A percentile compares a stretch with the other conserved stretches of the same genome.
phyloP scores from a whole-genome alignment of 2,329 filamentous ascomycete species.

The Xylaria sp. region DNA sequence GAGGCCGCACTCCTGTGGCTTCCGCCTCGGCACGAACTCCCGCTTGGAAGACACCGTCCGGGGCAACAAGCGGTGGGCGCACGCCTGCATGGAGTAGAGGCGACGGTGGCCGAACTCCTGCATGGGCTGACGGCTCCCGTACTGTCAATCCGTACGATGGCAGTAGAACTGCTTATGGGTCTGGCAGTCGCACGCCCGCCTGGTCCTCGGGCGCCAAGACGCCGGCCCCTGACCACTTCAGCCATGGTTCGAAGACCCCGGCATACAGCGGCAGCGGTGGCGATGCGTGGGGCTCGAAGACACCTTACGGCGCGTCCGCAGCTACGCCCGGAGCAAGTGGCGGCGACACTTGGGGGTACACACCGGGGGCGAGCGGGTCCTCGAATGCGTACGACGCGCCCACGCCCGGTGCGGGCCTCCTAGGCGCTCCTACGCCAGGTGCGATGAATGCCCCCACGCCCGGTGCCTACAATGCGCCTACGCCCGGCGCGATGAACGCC shows the following conservation, averaged over 20 bases:
- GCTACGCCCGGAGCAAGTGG: conserved; percentile 62
- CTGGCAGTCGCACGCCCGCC: conserved; percentile 70
- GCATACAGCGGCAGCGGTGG: conserved; percentile 56
- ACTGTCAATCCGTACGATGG: conserved; percentile 74
- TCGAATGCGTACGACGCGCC: conserved; percentile 68
- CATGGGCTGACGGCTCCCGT: conserved; percentile 69
- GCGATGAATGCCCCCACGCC: conserved; percentile 72
- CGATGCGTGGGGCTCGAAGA: conserved; percentile 75
- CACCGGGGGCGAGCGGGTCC: conserved; percentile 50
- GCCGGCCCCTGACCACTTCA: conserved; percentile 65
- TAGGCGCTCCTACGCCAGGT: conserved; percentile 63
- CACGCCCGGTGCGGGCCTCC: conserved; percentile 61
- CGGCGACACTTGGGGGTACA: conserved; percentile 63
- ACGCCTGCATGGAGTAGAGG: conserved; percentile 66
- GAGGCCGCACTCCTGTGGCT: conserved; percentile 70
- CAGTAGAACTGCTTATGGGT: conserved; percentile 76
- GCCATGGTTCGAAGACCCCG: conserved; percentile 68
- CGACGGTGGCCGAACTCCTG: conserved; percentile 66
- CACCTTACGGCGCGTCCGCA: conserved; percentile 69
- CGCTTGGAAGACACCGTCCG: conserved; percentile 70
- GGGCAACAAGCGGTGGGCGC: conserved; percentile 52
- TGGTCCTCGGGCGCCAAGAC: conserved; percentile 81
- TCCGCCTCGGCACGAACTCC: conserved; percentile 70
- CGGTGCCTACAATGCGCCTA: conserved; percentile 67
- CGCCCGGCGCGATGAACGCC: conserved; percentile 62